Base-by-base conservation (phyloP, 495 filamentous ascomycete species). In the Aspergillus saccharolyticus region DNA sequence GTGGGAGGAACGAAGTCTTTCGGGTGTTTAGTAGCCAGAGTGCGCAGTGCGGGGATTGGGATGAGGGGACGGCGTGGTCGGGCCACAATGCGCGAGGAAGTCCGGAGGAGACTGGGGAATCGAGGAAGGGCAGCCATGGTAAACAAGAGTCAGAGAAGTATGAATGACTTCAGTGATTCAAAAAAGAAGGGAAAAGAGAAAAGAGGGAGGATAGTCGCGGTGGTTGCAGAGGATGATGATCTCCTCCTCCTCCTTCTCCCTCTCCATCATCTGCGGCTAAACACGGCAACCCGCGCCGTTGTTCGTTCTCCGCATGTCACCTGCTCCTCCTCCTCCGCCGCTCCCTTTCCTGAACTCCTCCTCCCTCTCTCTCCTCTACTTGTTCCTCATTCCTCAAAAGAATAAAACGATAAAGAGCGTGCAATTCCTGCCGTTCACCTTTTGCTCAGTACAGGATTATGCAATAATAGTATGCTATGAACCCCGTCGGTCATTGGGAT, bases 1-100 rank as follows among this genome's bases (percentile, higher is more conserved):
- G 86, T 79, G 0, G 94, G 94, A 33, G 91, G 81, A 7, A 74
- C 78, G 71, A 98, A 98, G 63, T 85, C 87, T 25, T 83, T 76
- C 4, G 94, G 91, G 71, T 97, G 94, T 68, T 96, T 97, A 14
- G 88, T 88, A 30, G 87, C 72, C 24, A 74, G 49, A 9, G 65
- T 58, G 45, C 73, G 72, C 52, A 72, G 65, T 60, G 65, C 57
- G 68, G 72, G 67, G 71, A 33, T 30, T 33, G 52, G 65, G 43
- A 64, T 58, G 66, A 73, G 56, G 58, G 67, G 63, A 50, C 58
- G 67, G 42, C 63, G 64, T 49, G 64, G 52, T 43, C 61, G 52
- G 43, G 54, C 44, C 28, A 67, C 48, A 16, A 65, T 57, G 54
- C 67, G 66, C 17, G 65, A 57, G 42, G 72, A 71, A 20, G 59